These are phyloP conservation scores for Hypoxylon fragiforme DNA, from an alignment of 495 filamentous ascomycete genomes.

Conservation along the genomic window DNA sequence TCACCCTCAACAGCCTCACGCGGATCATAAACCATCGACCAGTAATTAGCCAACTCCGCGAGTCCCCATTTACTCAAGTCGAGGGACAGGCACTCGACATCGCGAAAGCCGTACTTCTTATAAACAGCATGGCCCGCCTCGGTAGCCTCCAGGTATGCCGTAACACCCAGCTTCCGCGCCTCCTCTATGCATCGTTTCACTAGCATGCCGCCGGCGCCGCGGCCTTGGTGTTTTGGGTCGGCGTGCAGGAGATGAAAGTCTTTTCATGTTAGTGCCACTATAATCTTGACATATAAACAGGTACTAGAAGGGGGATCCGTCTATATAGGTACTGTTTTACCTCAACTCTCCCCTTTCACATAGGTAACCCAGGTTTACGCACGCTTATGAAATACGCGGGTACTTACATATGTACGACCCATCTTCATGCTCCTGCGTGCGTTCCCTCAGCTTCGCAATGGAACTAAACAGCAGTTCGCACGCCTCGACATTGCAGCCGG, in stretches of 20 bases:
- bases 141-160: slow-evolving; percentile 39
- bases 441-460: slow-evolving; percentile 15
- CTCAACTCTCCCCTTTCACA: neutral
- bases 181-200: slow-evolving; percentile 31
- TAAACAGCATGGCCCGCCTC: slow-evolving; percentile 34
- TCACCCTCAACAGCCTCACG: neutral
- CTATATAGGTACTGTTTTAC: too few relatives aligned
- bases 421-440: slow-evolving; percentile 35
- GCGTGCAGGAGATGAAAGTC: slow-evolving; percentile 33
- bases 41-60: slow-evolving; percentile 5
- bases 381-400: too few relatives aligned
- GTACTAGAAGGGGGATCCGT: too few relatives aligned
- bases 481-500: slow-evolving; percentile 34
- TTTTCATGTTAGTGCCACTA: slow-evolving; percentile 7
- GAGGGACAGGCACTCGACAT: slow-evolving; percentile 22
- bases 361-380: neutral
- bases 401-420: slow-evolving; percentile 32
- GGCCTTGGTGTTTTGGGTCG: slow-evolving; percentile 31
- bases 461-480: slow-evolving; percentile 40
- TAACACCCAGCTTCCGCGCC: slow-evolving; percentile 18
- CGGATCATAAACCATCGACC: slow-evolving; percentile 24
- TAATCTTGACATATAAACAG: neutral
- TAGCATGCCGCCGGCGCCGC: slow-evolving; percentile 33
- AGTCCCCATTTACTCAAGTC: slow-evolving; percentile 27
- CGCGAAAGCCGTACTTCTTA: slow-evolving; percentile 34